Percentiles rank a stretch among this genome's conserved stretches.
Evolutionary conservation across 2,329 filamentous ascomycete species (phyloP).

Genomic region (Fusarium tanahbumbuense): DNA sequence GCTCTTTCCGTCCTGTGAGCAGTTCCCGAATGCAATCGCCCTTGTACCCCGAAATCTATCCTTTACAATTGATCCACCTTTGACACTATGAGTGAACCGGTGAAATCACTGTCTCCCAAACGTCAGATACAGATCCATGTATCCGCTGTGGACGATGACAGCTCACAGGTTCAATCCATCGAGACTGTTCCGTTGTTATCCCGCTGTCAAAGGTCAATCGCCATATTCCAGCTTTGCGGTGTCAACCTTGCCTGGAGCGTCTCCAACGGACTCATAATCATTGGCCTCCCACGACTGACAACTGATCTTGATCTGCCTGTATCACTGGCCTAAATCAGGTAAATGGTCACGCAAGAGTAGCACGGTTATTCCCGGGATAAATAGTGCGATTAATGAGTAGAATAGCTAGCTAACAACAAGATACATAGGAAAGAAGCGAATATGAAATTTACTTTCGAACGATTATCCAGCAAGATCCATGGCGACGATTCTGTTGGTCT

Average conservation of each 20-base stretch:
- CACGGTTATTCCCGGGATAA: too few species aligned
- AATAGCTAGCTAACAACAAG: too few species aligned
- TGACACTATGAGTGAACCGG: not conserved
- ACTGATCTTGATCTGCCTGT: conserved; percentile 49
- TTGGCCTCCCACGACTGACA: conserved; percentile 56
- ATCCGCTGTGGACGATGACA: not conserved
- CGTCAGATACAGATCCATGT: not conserved
- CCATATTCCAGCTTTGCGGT: conserved; percentile 21
- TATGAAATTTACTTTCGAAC: too few species aligned
- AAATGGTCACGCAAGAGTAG: too few species aligned
- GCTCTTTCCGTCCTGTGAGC: too few species aligned
- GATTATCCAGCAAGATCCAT: too few species aligned
- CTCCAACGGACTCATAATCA: conserved; percentile 49
- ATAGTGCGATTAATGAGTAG: too few species aligned
- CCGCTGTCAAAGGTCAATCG: not conserved
- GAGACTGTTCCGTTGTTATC: not conserved
- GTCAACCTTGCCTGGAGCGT: conserved; percentile 37
- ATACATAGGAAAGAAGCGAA: too few species aligned
- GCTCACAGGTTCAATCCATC: not conserved
- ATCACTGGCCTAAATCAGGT: conserved; percentile 48
- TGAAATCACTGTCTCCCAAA: not conserved
- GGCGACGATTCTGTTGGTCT: too few species aligned
- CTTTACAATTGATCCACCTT: too few species aligned
- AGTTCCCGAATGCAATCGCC: too few species aligned
- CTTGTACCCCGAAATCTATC: too few species aligned